Evolutionary conservation across 257 asterid species (phyloP).

Genomic region (Plectranthus barbatus): DNA sequence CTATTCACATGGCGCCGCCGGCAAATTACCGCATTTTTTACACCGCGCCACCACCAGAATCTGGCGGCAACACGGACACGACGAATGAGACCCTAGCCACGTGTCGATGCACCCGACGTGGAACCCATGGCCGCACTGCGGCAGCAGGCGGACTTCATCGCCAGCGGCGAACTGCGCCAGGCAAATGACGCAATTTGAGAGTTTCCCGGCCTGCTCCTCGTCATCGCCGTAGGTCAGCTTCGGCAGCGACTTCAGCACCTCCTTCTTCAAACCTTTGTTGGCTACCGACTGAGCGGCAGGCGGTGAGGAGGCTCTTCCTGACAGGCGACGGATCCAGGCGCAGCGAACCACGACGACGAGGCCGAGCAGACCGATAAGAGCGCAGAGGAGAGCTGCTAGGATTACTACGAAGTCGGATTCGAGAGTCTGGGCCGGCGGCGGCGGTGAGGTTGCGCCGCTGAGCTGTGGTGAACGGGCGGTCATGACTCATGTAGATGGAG

Average conservation of each 20-base stretch:
- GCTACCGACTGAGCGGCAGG: constrained; percentile 8
- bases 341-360: constrained; percentile 47
- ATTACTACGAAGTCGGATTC: constrained; percentile 42
- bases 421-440: constrained; percentile 15
- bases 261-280: constrained; percentile 46
- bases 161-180: constrained; percentile 43
- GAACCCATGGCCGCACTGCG: constrained; percentile 49
- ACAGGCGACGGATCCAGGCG: constrained; percentile 41
- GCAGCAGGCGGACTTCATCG: constrained; percentile 47
- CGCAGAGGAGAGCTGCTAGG: constrained; percentile 48
- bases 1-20: constrained; percentile 24
- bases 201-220: constrained; percentile 17
- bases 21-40: constrained; percentile 37
- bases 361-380: constrained; percentile 50
- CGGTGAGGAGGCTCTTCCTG: constrained; percentile 3
- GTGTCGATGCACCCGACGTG: constrained; percentile 49
- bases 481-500: no score
- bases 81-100: constrained; percentile 52
- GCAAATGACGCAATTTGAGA: constrained; percentile 48
- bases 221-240: constrained; percentile 26
- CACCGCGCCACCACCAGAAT: constrained; percentile 43
- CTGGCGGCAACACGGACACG: constrained; percentile 53
- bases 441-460: constrained; percentile 25
- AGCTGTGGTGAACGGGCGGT: constrained; percentile 34
- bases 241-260: constrained; percentile 39